Evolutionary conservation across 106 monocot species (phyloP), one percentile per base, ranked within the genome.

Genomic region (Allium fistulosum): DNA sequence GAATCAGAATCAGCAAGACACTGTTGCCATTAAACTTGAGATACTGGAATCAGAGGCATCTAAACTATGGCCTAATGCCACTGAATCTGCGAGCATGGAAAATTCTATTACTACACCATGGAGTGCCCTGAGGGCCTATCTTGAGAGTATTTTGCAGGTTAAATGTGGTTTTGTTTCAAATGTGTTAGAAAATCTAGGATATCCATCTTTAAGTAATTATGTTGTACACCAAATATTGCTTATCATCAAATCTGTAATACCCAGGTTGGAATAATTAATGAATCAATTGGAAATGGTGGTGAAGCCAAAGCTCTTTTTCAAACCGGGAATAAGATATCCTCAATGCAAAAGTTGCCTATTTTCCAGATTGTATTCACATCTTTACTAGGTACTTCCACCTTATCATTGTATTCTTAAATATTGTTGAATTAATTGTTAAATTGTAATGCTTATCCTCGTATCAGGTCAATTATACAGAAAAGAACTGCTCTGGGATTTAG

Each of bases 81-180:
- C 8, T 69, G 67, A 47, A 69, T 59, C 60, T 27, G 9, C 16
- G 4, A 57, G 52, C 17, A 51, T 79, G 48, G 71, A 69, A 28
- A 76, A 75, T n/a, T 77, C 71, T 59, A 56, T 77, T 65, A 65
- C 86, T 76, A 78, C 73, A 51, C 93, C 93, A 73, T 93, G 93
- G 93, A 82, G 58, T 76, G 69, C 86, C 55, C 79, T 89, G 37
- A 67, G 67, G 72, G 81, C 83, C 71, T 93, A 86, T 65, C 89
- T 93, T 77, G 93, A 93, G 75, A 93, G 93, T 78, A 84, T 53
- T 58, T 78, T 93, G 57, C 93, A 93, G 93, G 93, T 93, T 63
- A 68, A 15, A 26, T 11, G 50, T 13, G 50, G 26, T 26, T 27
- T 6, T 66, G 17, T 57, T 37, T 55, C 64, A 53, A 53, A 26